Evolutionary conservation across 805 yeast genomes (phyloP).

Genomic region (Teunomyces atbi): DNA sequence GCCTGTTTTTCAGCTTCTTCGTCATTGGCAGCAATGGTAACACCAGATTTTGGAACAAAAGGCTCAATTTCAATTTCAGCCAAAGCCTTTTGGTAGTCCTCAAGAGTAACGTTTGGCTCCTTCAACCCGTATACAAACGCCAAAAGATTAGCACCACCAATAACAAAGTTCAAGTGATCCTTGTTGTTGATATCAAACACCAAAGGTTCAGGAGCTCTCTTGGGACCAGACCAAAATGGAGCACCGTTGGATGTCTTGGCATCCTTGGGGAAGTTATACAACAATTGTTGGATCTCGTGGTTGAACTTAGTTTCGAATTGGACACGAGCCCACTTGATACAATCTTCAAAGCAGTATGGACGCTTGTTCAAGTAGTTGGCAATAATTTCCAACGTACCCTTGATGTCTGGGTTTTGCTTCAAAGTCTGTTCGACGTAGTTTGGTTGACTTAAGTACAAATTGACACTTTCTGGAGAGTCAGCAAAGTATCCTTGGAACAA

Average conservation of each 20-base stretch:
- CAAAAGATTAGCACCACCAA: conserved; percentile 86
- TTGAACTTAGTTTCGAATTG: conserved; percentile 84
- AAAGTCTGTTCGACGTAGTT: conserved; percentile 87
- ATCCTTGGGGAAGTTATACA: conserved; percentile 93
- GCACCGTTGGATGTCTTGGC: conserved; percentile 87
- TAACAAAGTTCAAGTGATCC: conserved; percentile 79
- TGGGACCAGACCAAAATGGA: conserved; percentile 97
- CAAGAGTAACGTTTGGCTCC: conserved; percentile 58
- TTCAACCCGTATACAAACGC: conserved; percentile 89
- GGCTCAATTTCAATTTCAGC: conserved; percentile 43
- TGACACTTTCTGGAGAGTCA: conserved; percentile 92
- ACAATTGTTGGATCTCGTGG: conserved; percentile 83
- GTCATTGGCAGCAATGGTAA: conserved; percentile 81
- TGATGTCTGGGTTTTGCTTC: conserved; percentile 90
- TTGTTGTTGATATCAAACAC: conserved; percentile 69
- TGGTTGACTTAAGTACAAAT: conserved; percentile 85
- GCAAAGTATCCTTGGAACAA: conserved; percentile 88
- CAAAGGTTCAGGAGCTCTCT: conserved; percentile 91
- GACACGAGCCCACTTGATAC: conserved; percentile 90
- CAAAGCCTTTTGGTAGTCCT: conserved; percentile 56
- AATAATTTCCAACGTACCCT: conserved; percentile 80
- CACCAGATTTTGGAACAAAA: conserved; percentile 71
- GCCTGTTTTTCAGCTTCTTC: conserved; percentile 87
- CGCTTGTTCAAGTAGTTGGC: conserved; percentile 70
- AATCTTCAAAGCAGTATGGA: conserved; percentile 89